These are phyloP conservation scores for Kurtzmaniella natalensis DNA, from an alignment of 1,139 yeast species.

Conservation along the genomic window DNA sequence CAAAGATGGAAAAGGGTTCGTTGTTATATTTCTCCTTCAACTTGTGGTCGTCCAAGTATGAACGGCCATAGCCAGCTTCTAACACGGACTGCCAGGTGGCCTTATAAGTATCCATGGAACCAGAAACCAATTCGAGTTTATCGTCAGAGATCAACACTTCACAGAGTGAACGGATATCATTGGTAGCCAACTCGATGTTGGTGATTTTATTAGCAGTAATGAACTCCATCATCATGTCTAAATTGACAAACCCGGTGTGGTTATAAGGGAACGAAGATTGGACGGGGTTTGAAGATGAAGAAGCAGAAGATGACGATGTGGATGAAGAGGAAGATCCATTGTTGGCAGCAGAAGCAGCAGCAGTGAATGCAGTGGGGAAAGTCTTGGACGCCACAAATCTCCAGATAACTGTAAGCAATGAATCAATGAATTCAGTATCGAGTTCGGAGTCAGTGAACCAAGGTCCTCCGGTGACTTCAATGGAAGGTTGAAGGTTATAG, in stretches of 20 bases:
- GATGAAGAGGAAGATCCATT: constrained; percentile 9
- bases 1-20: constrained; percentile 31
- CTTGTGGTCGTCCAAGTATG: constrained; percentile 23
- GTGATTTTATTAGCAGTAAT: constrained; percentile 75
- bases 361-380: constrained; percentile 65
- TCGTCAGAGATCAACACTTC: constrained; percentile 88
- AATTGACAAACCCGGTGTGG: constrained; percentile 61
- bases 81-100: constrained; percentile 60
- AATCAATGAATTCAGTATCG: constrained; percentile 89
- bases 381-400: constrained; percentile 73
- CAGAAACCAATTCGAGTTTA: constrained; percentile 59
- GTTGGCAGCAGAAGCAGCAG: constrained; percentile 21
- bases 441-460: constrained; percentile 97
- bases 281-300: constrained; percentile 17
- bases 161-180: constrained; percentile 78
- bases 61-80: constrained; percentile 55
- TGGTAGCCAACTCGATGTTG: constrained; percentile 68
- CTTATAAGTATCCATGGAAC: constrained; percentile 48
- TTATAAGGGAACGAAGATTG: constrained; percentile 48
- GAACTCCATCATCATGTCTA: constrained; percentile 70
- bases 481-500: constrained; percentile 86
- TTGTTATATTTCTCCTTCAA: constrained; percentile 13
- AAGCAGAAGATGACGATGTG: background rate
- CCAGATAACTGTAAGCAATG: constrained; percentile 82
- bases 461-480: constrained; percentile 98